Percentiles rank a stretch among this genome's conserved stretches.
phyloP scores from a whole-genome alignment of 495 filamentous ascomycete species.

The Aspergillus campestris region DNA sequence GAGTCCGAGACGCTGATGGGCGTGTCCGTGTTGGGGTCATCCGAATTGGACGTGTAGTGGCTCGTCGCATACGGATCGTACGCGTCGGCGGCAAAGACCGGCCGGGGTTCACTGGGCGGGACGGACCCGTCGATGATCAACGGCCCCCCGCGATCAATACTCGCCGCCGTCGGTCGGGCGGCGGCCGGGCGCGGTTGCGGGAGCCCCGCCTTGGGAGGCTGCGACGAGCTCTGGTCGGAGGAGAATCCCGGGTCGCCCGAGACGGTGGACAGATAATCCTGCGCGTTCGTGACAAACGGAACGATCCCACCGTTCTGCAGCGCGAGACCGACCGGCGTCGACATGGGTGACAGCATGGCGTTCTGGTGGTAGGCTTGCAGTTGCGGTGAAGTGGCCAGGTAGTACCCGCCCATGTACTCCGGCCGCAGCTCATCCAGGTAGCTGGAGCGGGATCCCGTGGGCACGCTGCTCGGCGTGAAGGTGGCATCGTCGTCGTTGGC shows the following conservation, averaged over 20 bases:
- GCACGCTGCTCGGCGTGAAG: slow-evolving; percentile 33
- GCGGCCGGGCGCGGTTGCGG: slow-evolving; percentile 15
- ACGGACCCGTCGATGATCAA: slow-evolving; percentile 41
- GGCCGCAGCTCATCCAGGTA: slow-evolving; percentile 39
- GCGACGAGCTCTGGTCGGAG: slow-evolving; percentile 14
- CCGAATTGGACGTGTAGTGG: slow-evolving; percentile 32
- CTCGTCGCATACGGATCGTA: slow-evolving; percentile 26
- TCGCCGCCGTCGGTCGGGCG: slow-evolving; percentile 19
- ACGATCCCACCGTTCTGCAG: slow-evolving; percentile 39
- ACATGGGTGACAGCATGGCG: slow-evolving; percentile 34
- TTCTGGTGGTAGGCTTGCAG: slow-evolving; percentile 41
- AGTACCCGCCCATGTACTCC: slow-evolving; percentile 62
- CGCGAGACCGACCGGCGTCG: slow-evolving; percentile 39
- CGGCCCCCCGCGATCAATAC: slow-evolving; percentile 31
- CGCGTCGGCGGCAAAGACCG: slow-evolving; percentile 16
- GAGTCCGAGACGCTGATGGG: slow-evolving; percentile 37
- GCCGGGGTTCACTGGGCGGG: slow-evolving; percentile 26
- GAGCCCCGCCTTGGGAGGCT: slow-evolving; percentile 9
- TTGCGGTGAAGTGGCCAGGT: slow-evolving; percentile 50
- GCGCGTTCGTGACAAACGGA: slow-evolving; percentile 30
- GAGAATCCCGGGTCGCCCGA: slow-evolving; percentile 15
- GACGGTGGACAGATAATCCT: slow-evolving; percentile 33
- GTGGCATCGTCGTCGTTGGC: slow-evolving; percentile 35
- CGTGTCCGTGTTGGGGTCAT: slow-evolving; percentile 34
- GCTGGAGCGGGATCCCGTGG: slow-evolving; percentile 28